Evolutionary conservation across 306 rosid species (phyloP), one percentile per base, ranked within the genome.

Genomic region (Malus sylvestris): DNA sequence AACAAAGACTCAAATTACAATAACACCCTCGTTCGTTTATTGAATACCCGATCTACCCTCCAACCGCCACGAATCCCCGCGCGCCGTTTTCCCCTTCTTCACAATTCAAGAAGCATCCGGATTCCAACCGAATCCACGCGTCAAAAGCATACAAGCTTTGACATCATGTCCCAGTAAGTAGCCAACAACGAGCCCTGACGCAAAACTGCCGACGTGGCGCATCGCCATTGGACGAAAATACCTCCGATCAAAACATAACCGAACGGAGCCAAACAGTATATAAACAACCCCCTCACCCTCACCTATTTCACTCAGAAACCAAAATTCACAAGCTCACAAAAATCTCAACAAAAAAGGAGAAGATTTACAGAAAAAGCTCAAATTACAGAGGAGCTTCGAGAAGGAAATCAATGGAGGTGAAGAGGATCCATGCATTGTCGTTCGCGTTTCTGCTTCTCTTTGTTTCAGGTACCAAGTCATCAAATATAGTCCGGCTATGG

Each of bases 361-460:
- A 55, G 57, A 4, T 51, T 10, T 57, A 25, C 11, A 3, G 30
- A 6, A n/a, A 35, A 60, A 60, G 35, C 20, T 6, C 22, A 52
- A 53, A 8, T 32, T 53, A 19, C n/a, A 53, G 59, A 19, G 59
- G 18, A 52, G 20, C 35, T 10, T 2, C 29, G 55, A 23, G 42
- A 3, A 16, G 10, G 8, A 72, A 13, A 57, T 18, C n/a, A 12
- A 75, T 75, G 78, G 61, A 15, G 58, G 44, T 32, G 63, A 58
- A 18, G 70, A 79, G 69, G 82, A 81, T 29, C 76, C 76, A 55
- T 30, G 74, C 81, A 45, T 6, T 79, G 79, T 67, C 77, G 23
- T 10, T 77, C 30, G 16, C 75, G 20, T 27, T 83, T 51, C n/a
- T 77, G 75, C 79, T 88, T 67, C 80, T 85, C 22, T 85, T 85